Evolutionary conservation across 768 basidiomycete species (phyloP), one percentile per base, ranked within the genome.

Genomic region (Phylloporus sp.): DNA sequence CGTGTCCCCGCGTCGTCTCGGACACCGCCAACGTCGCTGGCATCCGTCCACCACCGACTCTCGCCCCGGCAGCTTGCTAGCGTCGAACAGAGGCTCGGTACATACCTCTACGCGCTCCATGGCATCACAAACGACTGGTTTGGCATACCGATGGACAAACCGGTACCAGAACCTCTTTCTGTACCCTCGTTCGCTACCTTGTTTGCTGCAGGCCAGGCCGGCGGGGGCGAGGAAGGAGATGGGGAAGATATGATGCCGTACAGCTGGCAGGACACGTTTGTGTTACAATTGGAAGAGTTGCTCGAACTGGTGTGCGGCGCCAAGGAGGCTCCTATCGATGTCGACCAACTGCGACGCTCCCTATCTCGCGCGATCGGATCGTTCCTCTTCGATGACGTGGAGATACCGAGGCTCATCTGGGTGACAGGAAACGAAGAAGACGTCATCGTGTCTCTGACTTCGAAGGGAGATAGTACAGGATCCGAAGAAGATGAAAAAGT

Each of bases 231-330:
- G 5, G 49, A 44, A 1, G 59, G 31, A 4, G 36, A 38, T 3
- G 63, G 40, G 10, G 65, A 63, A 32, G 55, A 63, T 61, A 52
- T 57, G 53, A 52, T 44, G 6, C 56, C 47, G 7, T 86, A 82
- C 59, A 82, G 76, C 63, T 89, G 86, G 86, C 82, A 88, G 65
- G 84, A 84, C 56, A 78, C 81, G 1, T 88, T 88, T 62, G 80
- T 80, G 6, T 41, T 63, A 9, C 67, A 78, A 6, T 64, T 89
- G 38, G 86, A 88, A 50, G 68, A 67, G 7, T 63, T 81, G 13
- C 64, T 88, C n/a, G 59, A 61, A n/a, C 62, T 66, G 7, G 73
- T 77, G 14, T 69, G 74, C 44, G 50, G 45, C 17, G 44, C 44
- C 22, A 48, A 52, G 3, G 51, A 54, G 34, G 52, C 52, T 10